Percentiles rank a stretch among this genome's conserved stretches.
Evolutionary conservation across 2,329 filamentous ascomycete genomes (phyloP).

Genomic region (Hypoxylon sp.): DNA sequence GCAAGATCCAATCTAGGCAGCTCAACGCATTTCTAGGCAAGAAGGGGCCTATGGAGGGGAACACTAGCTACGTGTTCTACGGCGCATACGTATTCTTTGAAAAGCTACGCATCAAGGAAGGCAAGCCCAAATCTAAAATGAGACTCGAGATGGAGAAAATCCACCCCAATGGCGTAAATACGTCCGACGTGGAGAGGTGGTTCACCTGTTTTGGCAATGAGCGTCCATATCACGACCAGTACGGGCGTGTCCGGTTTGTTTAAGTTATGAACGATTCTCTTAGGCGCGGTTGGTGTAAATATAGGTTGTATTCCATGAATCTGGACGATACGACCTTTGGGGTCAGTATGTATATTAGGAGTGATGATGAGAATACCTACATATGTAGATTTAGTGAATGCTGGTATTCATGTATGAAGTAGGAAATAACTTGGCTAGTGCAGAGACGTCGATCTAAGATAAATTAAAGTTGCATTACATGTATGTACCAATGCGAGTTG

Average conservation of each 20-base stretch:
- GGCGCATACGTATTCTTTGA: constrained; percentile 72
- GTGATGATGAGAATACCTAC: not conserved
- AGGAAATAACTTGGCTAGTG: not conserved
- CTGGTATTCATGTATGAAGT: not conserved
- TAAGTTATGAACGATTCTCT: not conserved
- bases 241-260: constrained; percentile 37
- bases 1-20: constrained; percentile 60
- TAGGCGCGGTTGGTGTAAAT: not conserved
- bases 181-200: constrained; percentile 10
- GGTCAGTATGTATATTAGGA: not conserved
- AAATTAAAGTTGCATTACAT: not conserved
- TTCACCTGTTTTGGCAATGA: constrained; percentile 30
- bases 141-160: constrained; percentile 66
- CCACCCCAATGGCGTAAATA: constrained; percentile 52
- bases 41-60: constrained; percentile 64
- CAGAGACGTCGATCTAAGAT: not conserved
- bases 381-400: too few species aligned
- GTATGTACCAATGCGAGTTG: too few species aligned
- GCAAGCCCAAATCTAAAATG: constrained; percentile 67
- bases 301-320: not conserved
- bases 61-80: constrained; percentile 66
- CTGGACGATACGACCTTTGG: not conserved
- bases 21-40: constrained; percentile 66
- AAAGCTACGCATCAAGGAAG: constrained; percentile 67
- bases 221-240: constrained; percentile 34